Evolutionary conservation across 768 basidiomycete species (phyloP).

Genomic region (Auricularia sp.): DNA sequence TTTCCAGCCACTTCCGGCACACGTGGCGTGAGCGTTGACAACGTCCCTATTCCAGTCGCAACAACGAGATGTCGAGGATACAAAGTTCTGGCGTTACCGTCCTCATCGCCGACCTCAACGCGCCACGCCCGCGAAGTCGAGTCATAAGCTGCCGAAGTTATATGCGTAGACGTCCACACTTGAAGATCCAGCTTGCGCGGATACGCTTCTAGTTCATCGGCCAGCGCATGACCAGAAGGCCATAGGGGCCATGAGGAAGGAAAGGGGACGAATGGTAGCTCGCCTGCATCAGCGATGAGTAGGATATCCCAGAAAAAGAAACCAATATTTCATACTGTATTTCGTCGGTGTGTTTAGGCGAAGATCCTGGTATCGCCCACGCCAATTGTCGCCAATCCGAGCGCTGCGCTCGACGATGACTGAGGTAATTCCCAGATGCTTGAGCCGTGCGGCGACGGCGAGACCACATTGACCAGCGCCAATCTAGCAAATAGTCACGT

Average conservation of each 20-base stretch:
- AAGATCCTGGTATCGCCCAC: neutral
- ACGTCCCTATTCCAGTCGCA: neutral
- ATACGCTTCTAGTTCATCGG: slow-evolving; percentile 4
- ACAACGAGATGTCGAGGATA: neutral
- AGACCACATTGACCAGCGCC: slow-evolving; percentile 3
- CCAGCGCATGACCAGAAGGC: neutral
- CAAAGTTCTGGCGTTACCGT: neutral
- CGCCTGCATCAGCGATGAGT: neutral
- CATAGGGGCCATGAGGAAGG: neutral
- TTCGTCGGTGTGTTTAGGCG: neutral
- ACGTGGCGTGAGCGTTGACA: neutral
- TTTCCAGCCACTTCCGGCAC: neutral
- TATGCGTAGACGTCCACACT: slow-evolving; percentile 2
- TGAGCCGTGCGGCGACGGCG: neutral
- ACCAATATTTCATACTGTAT: neutral
- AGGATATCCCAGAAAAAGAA: too few relatives aligned
- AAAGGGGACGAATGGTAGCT: neutral
- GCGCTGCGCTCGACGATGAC: neutral
- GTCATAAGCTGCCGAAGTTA: neutral
- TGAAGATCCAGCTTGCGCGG: slow-evolving; percentile 4
- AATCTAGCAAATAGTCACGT: too few relatives aligned
- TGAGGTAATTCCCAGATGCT: neutral
- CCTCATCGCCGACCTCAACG: neutral
- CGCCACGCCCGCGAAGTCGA: neutral
- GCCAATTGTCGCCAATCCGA: neutral